phyloP scores from a whole-genome alignment of 129 eudicot species.

The Arctium lappa region DNA sequence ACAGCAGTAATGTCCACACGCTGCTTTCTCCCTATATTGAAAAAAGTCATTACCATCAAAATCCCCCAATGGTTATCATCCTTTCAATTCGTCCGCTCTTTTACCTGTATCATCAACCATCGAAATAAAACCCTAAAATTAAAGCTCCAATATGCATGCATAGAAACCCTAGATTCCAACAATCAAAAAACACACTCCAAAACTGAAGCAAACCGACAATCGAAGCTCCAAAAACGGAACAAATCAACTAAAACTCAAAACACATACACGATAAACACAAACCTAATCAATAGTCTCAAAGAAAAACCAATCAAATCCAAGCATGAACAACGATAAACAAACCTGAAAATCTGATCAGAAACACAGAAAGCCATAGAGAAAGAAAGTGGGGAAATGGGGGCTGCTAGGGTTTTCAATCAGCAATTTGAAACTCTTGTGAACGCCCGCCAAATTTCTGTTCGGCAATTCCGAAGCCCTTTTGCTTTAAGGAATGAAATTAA shows the following conservation, averaged over 20 bases:
- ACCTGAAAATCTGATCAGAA: slow-evolving; percentile 2
- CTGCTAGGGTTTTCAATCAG: slow-evolving; percentile 46
- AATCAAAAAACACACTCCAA: background rate
- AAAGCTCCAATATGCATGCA: background rate
- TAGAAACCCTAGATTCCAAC: background rate
- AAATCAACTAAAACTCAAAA: background rate
- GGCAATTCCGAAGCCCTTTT: slow-evolving; percentile 25
- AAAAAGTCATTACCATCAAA: too few relatives aligned
- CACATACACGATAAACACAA: background rate
- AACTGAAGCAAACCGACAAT: background rate
- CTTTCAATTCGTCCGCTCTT: too few relatives aligned
- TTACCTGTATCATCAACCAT: too few relatives aligned
- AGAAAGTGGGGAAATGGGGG: slow-evolving; percentile 5
- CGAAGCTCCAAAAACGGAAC: background rate
- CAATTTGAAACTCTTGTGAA: slow-evolving; percentile 37
- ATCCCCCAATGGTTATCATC: too few relatives aligned
- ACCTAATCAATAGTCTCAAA: background rate
- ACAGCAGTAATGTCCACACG: too few relatives aligned
- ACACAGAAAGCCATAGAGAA: background rate
- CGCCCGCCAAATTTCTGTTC: slow-evolving; percentile 61
- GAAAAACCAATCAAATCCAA: background rate
- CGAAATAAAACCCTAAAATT: too few relatives aligned
- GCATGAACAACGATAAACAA: background rate
- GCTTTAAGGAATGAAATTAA: background rate
- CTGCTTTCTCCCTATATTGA: background rate